Conservation (phyloP, 805 yeast species). For the Blastobotrys attinorum region DNA sequence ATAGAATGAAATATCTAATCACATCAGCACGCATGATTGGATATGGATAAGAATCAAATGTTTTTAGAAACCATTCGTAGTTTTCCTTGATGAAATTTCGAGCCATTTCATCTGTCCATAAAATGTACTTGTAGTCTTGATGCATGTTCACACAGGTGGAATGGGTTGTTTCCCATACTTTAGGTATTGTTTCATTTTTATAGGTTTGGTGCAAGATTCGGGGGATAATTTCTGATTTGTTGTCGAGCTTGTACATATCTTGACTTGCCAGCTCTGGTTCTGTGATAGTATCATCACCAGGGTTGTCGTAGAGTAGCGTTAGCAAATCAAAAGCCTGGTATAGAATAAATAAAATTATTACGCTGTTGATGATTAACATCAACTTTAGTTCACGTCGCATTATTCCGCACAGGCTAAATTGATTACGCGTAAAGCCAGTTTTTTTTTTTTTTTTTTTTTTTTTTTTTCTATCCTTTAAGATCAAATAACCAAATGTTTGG, state of each 20-base stretch:
- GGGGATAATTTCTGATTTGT: constrained; percentile 46
- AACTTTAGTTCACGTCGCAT: constrained; percentile 18
- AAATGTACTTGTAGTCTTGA: constrained; percentile 72
- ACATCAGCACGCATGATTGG: constrained; percentile 90
- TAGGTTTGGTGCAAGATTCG: constrained; percentile 92
- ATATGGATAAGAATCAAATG: constrained; percentile 70
- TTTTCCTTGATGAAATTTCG: constrained; percentile 68
- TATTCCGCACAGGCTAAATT: too few species aligned
- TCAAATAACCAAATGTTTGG: too few species aligned
- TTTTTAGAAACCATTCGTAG: constrained; percentile 78
- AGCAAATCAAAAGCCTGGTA: constrained; percentile 66
- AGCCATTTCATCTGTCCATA: constrained; percentile 87
- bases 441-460: too few species aligned
- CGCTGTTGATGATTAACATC: constrained; percentile 18
- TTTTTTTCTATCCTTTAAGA: too few species aligned
- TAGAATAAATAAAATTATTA: constrained; percentile 34
- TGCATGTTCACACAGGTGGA: constrained; percentile 67
- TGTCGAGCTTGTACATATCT: constrained; percentile 6
- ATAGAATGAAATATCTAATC: constrained; percentile 75
- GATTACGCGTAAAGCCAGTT: too few species aligned
- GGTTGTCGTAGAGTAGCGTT: constrained; percentile 65
- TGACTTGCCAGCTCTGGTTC: constrained; percentile 42
- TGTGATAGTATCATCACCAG: constrained; percentile 53
- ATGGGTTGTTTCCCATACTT: constrained; percentile 72
- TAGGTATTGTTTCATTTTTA: constrained; percentile 71